phyloP scores from a whole-genome alignment of 73 alveolate species.

The Blepharisma japonicum region DNA sequence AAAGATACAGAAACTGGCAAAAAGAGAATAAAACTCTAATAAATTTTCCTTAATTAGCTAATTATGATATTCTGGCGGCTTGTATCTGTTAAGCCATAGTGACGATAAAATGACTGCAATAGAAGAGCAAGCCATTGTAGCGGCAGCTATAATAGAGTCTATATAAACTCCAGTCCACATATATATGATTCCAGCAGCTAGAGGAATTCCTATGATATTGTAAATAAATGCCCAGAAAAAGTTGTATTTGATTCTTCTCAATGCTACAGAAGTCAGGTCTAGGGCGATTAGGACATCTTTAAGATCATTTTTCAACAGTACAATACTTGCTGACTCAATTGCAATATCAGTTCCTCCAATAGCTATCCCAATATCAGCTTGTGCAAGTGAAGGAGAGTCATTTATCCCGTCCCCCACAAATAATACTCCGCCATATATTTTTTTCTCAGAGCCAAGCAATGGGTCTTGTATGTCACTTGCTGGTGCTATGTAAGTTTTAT shows the following conservation, averaged over 20 bases:
- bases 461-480: too few species aligned
- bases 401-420: constrained; percentile 96
- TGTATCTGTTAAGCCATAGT: constrained; percentile 47
- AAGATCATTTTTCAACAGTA: constrained; percentile 52
- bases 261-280: constrained; percentile 37
- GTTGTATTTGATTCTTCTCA: constrained; percentile 58
- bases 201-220: constrained; percentile 61
- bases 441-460: too few species aligned
- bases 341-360: constrained; percentile 89
- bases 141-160: constrained; percentile 58
- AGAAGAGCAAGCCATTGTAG: constrained; percentile 66
- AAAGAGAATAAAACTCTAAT: too few species aligned
- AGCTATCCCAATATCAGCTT: constrained; percentile 92
- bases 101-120: constrained; percentile 59
- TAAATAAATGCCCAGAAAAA: constrained; percentile 73
- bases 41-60: too few species aligned
- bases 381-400: constrained; percentile 89
- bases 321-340: constrained; percentile 74
- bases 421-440: constrained; percentile 43
- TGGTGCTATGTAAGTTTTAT: too few species aligned
- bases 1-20: too few species aligned
- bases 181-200: constrained; percentile 66
- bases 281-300: constrained; percentile 49
- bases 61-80: constrained; percentile 27
- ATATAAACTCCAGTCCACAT: constrained; percentile 38